phyloP scores from a whole-genome alignment of 768 basidiomycete species.

The Gautieria morchelliformis region DNA sequence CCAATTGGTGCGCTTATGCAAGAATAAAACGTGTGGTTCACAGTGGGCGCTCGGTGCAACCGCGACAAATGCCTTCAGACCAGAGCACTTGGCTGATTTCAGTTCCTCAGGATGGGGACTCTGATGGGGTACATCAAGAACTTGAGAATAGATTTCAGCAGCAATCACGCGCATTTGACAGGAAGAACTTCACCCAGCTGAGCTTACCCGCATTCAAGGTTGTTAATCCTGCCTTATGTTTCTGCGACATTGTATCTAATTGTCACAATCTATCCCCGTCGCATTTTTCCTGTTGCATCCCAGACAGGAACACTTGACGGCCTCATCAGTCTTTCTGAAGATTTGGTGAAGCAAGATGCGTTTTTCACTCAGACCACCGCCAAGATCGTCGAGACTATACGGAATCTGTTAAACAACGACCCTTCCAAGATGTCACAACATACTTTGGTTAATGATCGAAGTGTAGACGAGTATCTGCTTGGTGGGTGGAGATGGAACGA shows the following conservation, averaged over 20 bases:
- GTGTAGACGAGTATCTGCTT: constrained; percentile 73
- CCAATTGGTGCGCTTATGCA: not conserved
- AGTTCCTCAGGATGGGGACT: constrained; percentile 78
- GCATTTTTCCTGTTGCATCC: not conserved
- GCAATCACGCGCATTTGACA: constrained; percentile 40
- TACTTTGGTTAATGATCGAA: constrained; percentile 68
- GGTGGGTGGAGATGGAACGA: constrained; percentile 87
- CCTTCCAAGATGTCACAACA: constrained; percentile 66
- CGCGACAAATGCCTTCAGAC: constrained; percentile 78
- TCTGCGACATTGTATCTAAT: not conserved
- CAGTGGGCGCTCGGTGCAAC: not conserved
- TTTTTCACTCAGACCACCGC: constrained; percentile 83
- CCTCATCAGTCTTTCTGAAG: constrained; percentile 82
- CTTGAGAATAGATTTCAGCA: constrained; percentile 51
- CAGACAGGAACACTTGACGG: constrained; percentile 92
- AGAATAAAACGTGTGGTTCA: not conserved
- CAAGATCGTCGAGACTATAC: constrained; percentile 89
- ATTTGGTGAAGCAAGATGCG: constrained; percentile 83
- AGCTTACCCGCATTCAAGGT: constrained; percentile 89
- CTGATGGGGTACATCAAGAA: constrained; percentile 64
- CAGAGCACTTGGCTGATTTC: constrained; percentile 91
- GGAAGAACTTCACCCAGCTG: constrained; percentile 49
- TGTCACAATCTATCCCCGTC: not conserved
- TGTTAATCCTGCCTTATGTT: constrained; percentile 8
- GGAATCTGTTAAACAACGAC: constrained; percentile 85